Conservation (phyloP, 495 filamentous ascomycete species). For the Penicillium antarcticum region DNA sequence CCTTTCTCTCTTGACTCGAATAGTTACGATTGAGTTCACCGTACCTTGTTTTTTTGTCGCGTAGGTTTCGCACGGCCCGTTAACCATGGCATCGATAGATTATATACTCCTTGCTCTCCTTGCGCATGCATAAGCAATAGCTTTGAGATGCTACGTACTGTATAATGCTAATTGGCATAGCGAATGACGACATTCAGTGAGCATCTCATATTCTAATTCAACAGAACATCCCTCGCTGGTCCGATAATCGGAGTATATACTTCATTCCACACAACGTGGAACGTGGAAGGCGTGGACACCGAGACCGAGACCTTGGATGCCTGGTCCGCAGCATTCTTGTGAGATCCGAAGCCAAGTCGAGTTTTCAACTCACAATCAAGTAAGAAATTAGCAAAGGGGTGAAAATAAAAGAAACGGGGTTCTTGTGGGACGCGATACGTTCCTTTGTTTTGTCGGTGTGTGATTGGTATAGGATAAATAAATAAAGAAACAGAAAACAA, state of each 20-base stretch:
- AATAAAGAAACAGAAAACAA: neutral
- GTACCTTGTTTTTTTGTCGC: no score
- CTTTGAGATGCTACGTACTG: no score
- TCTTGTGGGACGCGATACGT: neutral
- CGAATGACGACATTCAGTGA: neutral
- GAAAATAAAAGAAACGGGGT: neutral
- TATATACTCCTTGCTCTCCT: no score
- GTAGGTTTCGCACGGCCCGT: no score
- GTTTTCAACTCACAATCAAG: neutral
- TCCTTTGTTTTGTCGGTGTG: neutral
- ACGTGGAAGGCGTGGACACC: constrained; percentile 6
- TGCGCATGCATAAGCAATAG: no score
- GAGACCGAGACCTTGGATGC: neutral
- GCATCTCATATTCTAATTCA: neutral
- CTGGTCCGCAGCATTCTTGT: neutral
- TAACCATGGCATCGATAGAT: no score
- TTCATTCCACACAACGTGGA: constrained; percentile 2
- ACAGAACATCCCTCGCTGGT: no score
- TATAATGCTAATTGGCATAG: no score
- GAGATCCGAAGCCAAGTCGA: neutral
- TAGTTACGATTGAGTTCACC: no score
- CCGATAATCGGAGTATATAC: neutral
- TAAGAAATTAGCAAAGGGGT: neutral
- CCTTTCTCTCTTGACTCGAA: no score
- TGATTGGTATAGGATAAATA: neutral